phyloP scores from a whole-genome alignment of 192 early-diverging fungal species.

The Diversispora eburnea region DNA sequence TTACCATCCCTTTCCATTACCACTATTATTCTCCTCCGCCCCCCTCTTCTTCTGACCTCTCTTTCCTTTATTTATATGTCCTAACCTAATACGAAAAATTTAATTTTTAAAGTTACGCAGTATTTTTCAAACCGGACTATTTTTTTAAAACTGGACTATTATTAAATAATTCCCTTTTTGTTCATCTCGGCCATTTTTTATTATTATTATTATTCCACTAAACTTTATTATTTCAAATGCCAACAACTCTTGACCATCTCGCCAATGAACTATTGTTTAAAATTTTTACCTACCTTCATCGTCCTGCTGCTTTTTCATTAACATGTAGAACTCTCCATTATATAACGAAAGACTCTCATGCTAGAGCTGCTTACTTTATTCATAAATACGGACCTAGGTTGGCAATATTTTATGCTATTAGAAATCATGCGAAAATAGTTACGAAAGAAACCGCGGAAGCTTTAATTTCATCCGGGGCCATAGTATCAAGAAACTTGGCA shows the following conservation, averaged over 20 bases:
- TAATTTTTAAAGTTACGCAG: too few species aligned
- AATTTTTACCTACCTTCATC: not conserved
- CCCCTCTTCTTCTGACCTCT: too few species aligned
- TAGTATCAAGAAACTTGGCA: slow-evolving; percentile 6
- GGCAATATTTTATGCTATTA: not conserved
- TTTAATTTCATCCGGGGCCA: slow-evolving; percentile 1
- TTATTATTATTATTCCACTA: not conserved
- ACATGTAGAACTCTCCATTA: not conserved
- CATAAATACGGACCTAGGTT: not conserved
- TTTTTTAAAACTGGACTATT: too few species aligned
- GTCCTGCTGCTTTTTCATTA: not conserved
- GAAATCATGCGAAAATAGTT: slow-evolving; percentile 11
- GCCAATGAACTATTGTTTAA: not conserved
- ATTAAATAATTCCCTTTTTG: not conserved
- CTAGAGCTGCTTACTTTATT: slow-evolving; percentile 1
- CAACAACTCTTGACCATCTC: not conserved
- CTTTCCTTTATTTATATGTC: too few species aligned
- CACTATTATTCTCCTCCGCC: too few species aligned
- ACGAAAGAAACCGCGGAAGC: slow-evolving; percentile 11
- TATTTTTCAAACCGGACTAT: too few species aligned
- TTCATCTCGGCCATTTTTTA: not conserved
- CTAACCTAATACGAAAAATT: too few species aligned
- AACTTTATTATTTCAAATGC: not conserved
- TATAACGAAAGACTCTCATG: slow-evolving; percentile 8
- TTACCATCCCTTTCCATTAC: too few species aligned